These are phyloP conservation scores for Penicillium canariense DNA, from an alignment of 495 filamentous ascomycete species.

Conservation along the genomic window DNA sequence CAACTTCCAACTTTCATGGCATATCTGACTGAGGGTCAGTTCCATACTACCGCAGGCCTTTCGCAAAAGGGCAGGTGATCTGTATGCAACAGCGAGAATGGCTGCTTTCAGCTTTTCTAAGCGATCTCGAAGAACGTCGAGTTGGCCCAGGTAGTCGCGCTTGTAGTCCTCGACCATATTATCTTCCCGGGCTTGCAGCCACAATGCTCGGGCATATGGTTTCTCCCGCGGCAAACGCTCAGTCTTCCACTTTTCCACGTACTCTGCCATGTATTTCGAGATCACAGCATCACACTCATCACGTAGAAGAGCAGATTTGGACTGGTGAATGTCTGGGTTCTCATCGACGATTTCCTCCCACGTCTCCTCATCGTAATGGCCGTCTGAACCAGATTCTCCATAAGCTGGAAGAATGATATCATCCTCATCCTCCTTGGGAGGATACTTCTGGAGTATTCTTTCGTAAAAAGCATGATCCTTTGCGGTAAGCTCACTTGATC, in stretches of 20 bases:
- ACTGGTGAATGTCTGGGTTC: slow-evolving; percentile 13
- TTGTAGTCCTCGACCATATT: slow-evolving; percentile 26
- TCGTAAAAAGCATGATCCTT: slow-evolving; percentile 1
- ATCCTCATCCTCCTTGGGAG: slow-evolving; percentile 42
- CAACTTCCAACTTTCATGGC: slow-evolving; percentile 57
- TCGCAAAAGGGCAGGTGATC: slow-evolving; percentile 41
- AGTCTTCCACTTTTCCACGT: slow-evolving; percentile 56
- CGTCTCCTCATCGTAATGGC: slow-evolving; percentile 52
- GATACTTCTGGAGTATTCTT: slow-evolving; percentile 46
- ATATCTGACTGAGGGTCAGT: slow-evolving; percentile 56
- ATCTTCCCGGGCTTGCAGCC: slow-evolving; percentile 47
- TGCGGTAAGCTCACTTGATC: background rate
- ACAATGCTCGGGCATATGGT: slow-evolving; percentile 56
- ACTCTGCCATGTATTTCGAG: slow-evolving; percentile 48
- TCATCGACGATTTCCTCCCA: slow-evolving; percentile 66
- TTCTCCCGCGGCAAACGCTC: slow-evolving; percentile 53
- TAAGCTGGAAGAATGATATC: slow-evolving; percentile 57
- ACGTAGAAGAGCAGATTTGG: slow-evolving; percentile 1
- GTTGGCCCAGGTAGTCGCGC: slow-evolving; percentile 22
- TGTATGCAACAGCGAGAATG: slow-evolving; percentile 52
- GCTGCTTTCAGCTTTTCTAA: slow-evolving; percentile 49
- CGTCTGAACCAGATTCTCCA: slow-evolving; percentile 63
- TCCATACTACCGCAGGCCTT: slow-evolving; percentile 58
- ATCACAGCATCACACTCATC: slow-evolving; percentile 53
- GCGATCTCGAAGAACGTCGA: slow-evolving; percentile 26